Conservation (phyloP, 495 filamentous ascomycete genomes). For the Penicillium canariense region DNA sequence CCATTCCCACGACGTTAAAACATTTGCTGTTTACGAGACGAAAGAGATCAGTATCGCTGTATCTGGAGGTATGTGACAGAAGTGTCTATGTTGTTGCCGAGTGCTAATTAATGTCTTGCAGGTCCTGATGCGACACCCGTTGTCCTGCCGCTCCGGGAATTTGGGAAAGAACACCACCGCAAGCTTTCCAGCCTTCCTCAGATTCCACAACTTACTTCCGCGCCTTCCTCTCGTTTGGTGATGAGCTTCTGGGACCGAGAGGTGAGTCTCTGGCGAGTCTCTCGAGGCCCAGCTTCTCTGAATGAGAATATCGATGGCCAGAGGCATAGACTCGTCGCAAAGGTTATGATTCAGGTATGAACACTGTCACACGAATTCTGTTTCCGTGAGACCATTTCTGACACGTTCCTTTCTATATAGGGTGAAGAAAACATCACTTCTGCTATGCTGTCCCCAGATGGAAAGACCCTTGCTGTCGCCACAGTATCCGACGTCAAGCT, state of each 20-base stretch:
- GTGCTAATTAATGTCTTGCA: conserved; percentile 41
- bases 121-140: conserved; percentile 83
- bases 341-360: conserved; percentile 61
- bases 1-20: conserved; percentile 91
- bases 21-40: conserved; percentile 87
- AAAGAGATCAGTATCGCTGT: conserved; percentile 80
- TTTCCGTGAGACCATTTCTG: neutral
- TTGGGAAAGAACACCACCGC: conserved; percentile 76
- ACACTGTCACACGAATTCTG: neutral
- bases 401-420: conserved; percentile 29
- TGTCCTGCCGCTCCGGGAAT: conserved; percentile 74
- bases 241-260: conserved; percentile 94
- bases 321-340: conserved; percentile 60
- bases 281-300: conserved; percentile 37
- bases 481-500: conserved; percentile 76
- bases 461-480: conserved; percentile 71
- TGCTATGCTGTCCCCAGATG: conserved; percentile 68
- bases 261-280: conserved; percentile 76
- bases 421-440: conserved; percentile 87
- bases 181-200: conserved; percentile 79
- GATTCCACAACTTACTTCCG: conserved; percentile 63
- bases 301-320: conserved; percentile 46
- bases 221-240: conserved; percentile 67
- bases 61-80: conserved; percentile 71
- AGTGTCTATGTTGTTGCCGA: neutral